A percentile compares a stretch with the other conserved stretches of the same genome.
phyloP scores from a whole-genome alignment of 2,329 filamentous ascomycete genomes.

The Cladophialophora psammophila region DNA sequence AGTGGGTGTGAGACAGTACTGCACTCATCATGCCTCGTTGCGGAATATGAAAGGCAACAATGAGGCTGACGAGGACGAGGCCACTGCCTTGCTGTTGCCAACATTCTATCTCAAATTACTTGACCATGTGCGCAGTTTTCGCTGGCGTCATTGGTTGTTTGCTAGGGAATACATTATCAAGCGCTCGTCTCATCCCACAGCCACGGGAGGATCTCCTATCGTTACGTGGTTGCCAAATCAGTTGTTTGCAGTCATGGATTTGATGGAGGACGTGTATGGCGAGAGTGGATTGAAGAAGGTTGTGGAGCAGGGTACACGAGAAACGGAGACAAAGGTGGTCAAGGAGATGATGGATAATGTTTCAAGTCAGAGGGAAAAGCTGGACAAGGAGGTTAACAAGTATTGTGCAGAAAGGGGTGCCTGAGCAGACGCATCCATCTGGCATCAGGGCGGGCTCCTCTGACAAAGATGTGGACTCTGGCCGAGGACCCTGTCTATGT shows the following conservation, averaged over 20 bases:
- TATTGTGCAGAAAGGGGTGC: conserved; percentile 57
- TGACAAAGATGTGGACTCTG: not conserved
- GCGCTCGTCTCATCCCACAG: conserved; percentile 55
- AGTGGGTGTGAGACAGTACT: conserved; percentile 49
- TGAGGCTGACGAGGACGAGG: conserved; percentile 43
- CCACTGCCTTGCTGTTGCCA: conserved; percentile 44
- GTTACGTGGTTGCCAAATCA: conserved; percentile 60
- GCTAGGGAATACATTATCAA: conserved; percentile 58
- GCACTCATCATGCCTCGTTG: conserved; percentile 6
- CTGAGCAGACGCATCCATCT: not conserved
- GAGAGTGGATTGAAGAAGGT: conserved; percentile 34
- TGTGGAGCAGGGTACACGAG: conserved; percentile 9
- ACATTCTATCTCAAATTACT: conserved; percentile 55
- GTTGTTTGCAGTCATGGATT: conserved; percentile 57
- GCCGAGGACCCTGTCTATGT: too few relatives aligned
- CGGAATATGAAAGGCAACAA: not conserved
- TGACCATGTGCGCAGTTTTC: conserved; percentile 58
- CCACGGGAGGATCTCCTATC: conserved; percentile 58
- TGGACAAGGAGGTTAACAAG: conserved; percentile 53
- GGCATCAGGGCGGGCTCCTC: not conserved
- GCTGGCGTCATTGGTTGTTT: conserved; percentile 59
- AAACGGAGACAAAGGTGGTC: conserved; percentile 37
- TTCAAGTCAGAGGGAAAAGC: conserved; percentile 47
- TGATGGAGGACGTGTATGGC: conserved; percentile 57
- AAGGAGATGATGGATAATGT: conserved; percentile 48